phyloP scores from a whole-genome alignment of 805 yeast genomes.

The Zygoascus bituminiphila region DNA sequence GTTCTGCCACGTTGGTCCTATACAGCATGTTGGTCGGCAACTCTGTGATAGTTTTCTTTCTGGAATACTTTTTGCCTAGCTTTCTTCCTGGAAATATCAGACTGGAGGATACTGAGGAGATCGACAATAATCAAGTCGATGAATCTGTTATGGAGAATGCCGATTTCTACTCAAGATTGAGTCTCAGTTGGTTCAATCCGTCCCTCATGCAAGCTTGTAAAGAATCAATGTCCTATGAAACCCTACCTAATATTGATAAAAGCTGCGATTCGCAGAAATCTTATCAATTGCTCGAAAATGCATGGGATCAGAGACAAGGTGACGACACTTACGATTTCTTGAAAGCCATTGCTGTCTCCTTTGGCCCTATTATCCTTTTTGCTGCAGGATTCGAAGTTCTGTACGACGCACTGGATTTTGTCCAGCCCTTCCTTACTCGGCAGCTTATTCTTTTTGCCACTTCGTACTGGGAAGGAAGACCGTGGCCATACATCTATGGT shows the following conservation, averaged over 20 bases:
- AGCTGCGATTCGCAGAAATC: conserved; percentile 21
- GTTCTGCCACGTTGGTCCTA: conserved; percentile 4
- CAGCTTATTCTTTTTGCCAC: conserved; percentile 38
- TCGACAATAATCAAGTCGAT: conserved; percentile 1
- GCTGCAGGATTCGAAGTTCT: conserved; percentile 39
- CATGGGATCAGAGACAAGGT: conserved; percentile 18
- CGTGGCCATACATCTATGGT: conserved; percentile 59
- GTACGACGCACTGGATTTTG: conserved; percentile 37
- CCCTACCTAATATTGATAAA: conserved; percentile 31
- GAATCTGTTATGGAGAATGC: conserved; percentile 31
- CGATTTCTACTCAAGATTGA: conserved; percentile 43
- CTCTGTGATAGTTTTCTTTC: conserved; percentile 7
- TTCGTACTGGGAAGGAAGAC: conserved; percentile 32
- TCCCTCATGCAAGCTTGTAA: conserved; percentile 46
- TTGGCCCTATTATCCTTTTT: conserved; percentile 34
- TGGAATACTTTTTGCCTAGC: conserved; percentile 5
- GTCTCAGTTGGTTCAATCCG: conserved; percentile 54
- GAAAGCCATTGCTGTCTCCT: conserved; percentile 27
- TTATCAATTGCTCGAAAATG: conserved; percentile 8
- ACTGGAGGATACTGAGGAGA: not conserved
- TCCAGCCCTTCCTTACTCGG: conserved; percentile 37
- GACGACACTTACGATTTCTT: conserved; percentile 17
- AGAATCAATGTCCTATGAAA: conserved; percentile 32
- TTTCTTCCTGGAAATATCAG: conserved; percentile 5
- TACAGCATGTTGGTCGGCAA: not conserved